These are phyloP conservation scores for Holtermannia corniformis DNA, from an alignment of 768 basidiomycete species.

Conservation along the genomic window DNA sequence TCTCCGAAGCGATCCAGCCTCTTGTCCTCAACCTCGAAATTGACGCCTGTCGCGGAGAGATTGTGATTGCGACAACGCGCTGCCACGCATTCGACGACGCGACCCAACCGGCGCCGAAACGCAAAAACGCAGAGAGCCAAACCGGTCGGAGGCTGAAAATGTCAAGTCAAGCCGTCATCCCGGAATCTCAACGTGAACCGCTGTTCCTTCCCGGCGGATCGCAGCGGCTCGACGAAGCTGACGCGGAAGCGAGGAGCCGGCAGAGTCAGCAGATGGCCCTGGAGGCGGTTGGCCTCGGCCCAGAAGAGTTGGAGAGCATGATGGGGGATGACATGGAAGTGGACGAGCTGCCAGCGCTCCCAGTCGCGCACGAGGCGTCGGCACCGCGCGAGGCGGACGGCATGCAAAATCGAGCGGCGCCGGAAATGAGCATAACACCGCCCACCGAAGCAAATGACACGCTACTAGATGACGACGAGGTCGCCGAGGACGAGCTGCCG, in stretches of 20 bases:
- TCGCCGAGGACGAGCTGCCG: too few species aligned
- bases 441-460: too few species aligned
- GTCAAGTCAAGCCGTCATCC: neutral
- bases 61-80: slow-evolving; percentile 37
- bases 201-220: neutral
- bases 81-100: slow-evolving; percentile 27
- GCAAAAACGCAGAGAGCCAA: neutral
- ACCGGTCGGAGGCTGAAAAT: neutral
- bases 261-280: neutral
- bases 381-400: too few species aligned
- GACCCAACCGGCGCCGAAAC: neutral
- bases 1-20: slow-evolving; percentile 35
- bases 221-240: neutral
- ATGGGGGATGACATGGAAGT: too few species aligned
- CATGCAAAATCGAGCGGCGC: too few species aligned
- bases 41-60: slow-evolving; percentile 10
- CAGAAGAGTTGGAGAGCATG: too few species aligned
- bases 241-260: neutral
- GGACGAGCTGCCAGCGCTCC: too few species aligned
- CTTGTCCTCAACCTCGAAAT: slow-evolving; percentile 27
- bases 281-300: neutral
- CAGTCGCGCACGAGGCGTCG: too few species aligned
- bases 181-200: neutral
- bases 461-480: too few species aligned
- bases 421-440: too few species aligned